Conservation (phyloP, 108 stramenopile species). For the Cylindrotheca fusiformis region DNA sequence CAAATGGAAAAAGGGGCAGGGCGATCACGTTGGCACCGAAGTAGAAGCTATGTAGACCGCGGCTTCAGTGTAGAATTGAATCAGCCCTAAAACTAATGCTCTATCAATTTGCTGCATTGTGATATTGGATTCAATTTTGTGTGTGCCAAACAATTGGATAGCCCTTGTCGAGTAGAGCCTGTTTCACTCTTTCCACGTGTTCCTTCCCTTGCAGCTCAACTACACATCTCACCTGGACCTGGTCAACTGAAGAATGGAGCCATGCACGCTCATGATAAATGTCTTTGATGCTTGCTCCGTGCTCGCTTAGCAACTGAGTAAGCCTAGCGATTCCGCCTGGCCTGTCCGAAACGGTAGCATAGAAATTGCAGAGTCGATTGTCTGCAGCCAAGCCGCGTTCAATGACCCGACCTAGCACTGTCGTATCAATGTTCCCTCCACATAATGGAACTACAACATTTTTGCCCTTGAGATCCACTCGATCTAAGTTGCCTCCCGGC, state of each 20-base stretch:
- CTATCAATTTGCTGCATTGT: neutral
- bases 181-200: conserved; percentile 51
- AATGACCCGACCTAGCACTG: conserved; percentile 88
- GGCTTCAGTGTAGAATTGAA: conserved; percentile 3
- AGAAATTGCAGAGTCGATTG: conserved; percentile 84
- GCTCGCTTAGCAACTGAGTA: conserved; percentile 54
- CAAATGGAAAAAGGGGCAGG: conserved; percentile 35
- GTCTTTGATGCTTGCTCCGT: conserved; percentile 89
- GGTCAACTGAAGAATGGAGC: conserved; percentile 87
- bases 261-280: conserved; percentile 98
- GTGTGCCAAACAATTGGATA: conserved; percentile 47
- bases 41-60: neutral
- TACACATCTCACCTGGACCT: conserved; percentile 90
- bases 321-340: conserved; percentile 90
- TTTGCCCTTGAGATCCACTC: conserved; percentile 82
- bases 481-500: conserved; percentile 86
- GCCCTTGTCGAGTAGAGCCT: conserved; percentile 37
- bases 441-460: conserved; percentile 95
- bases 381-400: conserved; percentile 96
- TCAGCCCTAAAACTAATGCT: neutral
- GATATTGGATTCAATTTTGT: neutral
- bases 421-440: conserved; percentile 97
- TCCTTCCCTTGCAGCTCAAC: conserved; percentile 82
- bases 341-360: conserved; percentile 92
- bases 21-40: conserved; percentile 25